Conservation (phyloP, 768 basidiomycete genomes). For the Pleurotus platypus region DNA sequence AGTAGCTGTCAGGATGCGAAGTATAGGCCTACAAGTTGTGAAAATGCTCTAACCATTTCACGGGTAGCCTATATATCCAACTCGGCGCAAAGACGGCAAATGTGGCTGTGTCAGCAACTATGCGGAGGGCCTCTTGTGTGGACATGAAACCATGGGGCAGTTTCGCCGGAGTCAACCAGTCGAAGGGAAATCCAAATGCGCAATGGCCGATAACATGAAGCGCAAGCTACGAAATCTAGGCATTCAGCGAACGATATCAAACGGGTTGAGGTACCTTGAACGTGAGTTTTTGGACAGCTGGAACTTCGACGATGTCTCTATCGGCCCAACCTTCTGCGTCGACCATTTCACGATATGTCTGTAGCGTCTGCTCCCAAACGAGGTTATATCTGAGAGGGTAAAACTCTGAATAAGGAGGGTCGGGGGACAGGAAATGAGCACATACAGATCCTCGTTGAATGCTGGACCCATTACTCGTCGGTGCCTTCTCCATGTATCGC, state of each 20-base stretch:
- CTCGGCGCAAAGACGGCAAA: conserved; percentile 25
- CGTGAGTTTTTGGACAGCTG: conserved; percentile 28
- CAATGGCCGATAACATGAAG: conserved; percentile 41
- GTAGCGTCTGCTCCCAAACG: conserved; percentile 36
- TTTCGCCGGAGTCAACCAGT: conserved; percentile 34
- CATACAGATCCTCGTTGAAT: conserved; percentile 24
- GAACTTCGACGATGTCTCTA: conserved; percentile 23
- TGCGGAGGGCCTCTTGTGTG: conserved; percentile 31
- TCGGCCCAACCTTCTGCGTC: conserved; percentile 29
- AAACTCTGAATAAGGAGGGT: background rate
- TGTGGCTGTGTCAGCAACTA: conserved; percentile 26
- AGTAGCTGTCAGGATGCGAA: too few species aligned
- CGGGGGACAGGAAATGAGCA: background rate
- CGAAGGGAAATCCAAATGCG: conserved; percentile 42
- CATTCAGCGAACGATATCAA: too few species aligned
- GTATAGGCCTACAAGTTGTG: too few species aligned
- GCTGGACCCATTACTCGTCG: conserved; percentile 27
- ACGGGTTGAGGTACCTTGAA: conserved; percentile 24
- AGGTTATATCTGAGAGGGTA: conserved; percentile 27
- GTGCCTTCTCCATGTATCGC: conserved; percentile 28
- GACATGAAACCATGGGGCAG: conserved; percentile 33
- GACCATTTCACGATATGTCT: conserved; percentile 36
- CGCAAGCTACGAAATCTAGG: conserved; percentile 27
- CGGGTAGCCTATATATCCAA: conserved; percentile 34
- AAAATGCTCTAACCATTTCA: conserved; percentile 14